Evolutionary conservation across 495 filamentous ascomycete genomes (phyloP).

Genomic region (Coniosporium apollinis): DNA sequence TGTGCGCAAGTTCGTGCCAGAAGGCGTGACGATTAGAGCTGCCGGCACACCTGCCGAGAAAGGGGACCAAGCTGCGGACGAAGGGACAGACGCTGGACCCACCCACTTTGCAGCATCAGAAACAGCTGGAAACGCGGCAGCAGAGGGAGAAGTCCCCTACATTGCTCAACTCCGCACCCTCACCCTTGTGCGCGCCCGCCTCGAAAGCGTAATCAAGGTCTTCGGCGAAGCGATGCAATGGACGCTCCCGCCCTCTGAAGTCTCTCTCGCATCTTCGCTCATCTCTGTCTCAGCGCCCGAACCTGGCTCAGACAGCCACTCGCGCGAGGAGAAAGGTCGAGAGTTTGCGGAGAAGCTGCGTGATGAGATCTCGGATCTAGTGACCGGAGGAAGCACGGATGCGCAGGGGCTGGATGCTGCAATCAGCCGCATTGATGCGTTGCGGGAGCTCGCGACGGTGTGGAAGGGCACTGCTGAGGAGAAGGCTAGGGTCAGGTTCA

Average conservation of each 20-base stretch:
- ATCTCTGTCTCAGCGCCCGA: conserved; percentile 70
- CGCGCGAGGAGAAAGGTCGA: conserved; percentile 64
- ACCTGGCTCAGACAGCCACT: conserved; percentile 38
- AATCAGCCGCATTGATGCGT: conserved; percentile 46
- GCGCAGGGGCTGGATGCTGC: conserved; percentile 49
- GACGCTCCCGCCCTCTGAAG: conserved; percentile 60
- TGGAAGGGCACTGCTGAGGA: conserved; percentile 94
- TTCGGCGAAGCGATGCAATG: conserved; percentile 93
- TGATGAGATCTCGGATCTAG: conserved; percentile 50
- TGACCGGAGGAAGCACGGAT: conserved; percentile 29
- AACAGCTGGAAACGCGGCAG: conserved; percentile 6
- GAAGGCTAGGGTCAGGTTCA: conserved; percentile 61
- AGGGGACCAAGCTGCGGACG: neutral
- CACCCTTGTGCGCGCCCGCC: conserved; percentile 56
- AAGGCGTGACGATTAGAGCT: neutral
- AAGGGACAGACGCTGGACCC: too few relatives aligned
- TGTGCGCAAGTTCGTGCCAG: conserved; percentile 50
- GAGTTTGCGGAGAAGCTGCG: conserved; percentile 50
- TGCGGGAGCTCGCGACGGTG: conserved; percentile 54
- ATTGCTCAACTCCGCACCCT: conserved; percentile 69
- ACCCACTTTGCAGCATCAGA: too few relatives aligned
- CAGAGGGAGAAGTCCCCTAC: conserved; percentile 41
- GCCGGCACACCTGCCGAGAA: neutral
- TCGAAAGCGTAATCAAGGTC: conserved; percentile 71
- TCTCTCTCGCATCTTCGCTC: conserved; percentile 47